phyloP scores from a whole-genome alignment of 1,139 yeast genomes.

The Eremothecium coryli region DNA sequence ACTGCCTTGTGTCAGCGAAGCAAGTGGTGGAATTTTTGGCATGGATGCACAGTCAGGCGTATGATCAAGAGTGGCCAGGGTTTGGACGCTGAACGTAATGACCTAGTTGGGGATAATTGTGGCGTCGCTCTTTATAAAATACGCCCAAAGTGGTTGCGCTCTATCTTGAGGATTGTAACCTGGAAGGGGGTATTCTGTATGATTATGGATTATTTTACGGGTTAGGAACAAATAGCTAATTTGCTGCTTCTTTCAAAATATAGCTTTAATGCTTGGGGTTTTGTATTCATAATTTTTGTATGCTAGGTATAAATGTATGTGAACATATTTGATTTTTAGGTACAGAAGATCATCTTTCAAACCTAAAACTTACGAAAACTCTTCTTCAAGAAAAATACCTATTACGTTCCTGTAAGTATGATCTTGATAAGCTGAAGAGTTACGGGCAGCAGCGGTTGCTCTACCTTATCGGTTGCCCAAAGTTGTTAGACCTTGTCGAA shows the following conservation, averaged over 20 bases:
- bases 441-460: too few species aligned
- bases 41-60: slow-evolving; percentile 68
- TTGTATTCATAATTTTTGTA: too few species aligned
- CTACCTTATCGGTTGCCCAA: too few species aligned
- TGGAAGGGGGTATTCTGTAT: slow-evolving; percentile 68
- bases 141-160: slow-evolving; percentile 42
- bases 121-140: slow-evolving; percentile 50
- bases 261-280: neutral
- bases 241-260: neutral
- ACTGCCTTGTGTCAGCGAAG: slow-evolving; percentile 67
- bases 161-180: slow-evolving; percentile 43
- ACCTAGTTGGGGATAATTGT: slow-evolving; percentile 33
- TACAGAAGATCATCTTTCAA: too few species aligned
- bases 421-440: too few species aligned
- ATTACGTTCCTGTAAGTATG: too few species aligned
- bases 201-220: slow-evolving; percentile 49
- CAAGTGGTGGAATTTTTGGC: slow-evolving; percentile 74
- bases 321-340: too few species aligned
- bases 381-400: too few species aligned
- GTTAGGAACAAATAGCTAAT: slow-evolving; percentile 28
- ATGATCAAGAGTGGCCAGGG: slow-evolving; percentile 80
- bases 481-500: too few species aligned
- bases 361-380: too few species aligned
- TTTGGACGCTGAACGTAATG: slow-evolving; percentile 57
- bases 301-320: too few species aligned